Base-by-base conservation (phyloP, 306 rosid species). In the Gastrolobium bilobum region DNA sequence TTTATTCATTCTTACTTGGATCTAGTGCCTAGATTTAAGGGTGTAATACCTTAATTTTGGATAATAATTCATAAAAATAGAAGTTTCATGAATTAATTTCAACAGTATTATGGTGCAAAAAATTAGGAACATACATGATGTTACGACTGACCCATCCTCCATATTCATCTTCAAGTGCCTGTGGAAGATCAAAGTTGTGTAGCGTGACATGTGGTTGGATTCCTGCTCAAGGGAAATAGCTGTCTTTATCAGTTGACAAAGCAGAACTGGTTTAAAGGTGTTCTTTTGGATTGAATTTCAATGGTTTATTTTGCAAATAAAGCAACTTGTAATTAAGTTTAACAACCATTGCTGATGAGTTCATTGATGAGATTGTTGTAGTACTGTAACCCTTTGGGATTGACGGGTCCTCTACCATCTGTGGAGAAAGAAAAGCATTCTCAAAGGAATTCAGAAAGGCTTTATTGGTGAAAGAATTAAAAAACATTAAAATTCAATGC, bases 321-420 rank as follows among this genome's bases (percentile, higher is more conserved):
- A 75, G 81, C 72, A 75, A 69, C 33, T 35, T 1, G 29, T 73
- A 54, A 0, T 39, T 5, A 58, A 44, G 29, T 10, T 2, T 58
- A 54, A 94, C 96, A 54, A 94, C 96, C 96, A 34, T 90, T 84
- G 70, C 47, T 77, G 29, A 85, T 68, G 26, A 94, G 86, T 71
- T 92, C 86, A 61, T 90, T 65, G 82, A 89, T 92, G 80, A 94
- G 89, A 84, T 88, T 92, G 84, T 92, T 94, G 93, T 92, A 92
- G 62, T 88, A 94, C 42, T 84, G 77, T 15, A 86, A 60, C 52
- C 94, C 97, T 68, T 92, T 89, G 34, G 93, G 96, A 60, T 94
- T 94, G 42, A 88, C 38, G 10, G 91, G 82, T 60, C 97, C 93
- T 81, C 86, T 94, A 15, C 97, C 97, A 84, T 88, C 96, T 90